Base-by-base conservation (phyloP, 1,139 yeast genomes). In the Candida sanyaensis region DNA sequence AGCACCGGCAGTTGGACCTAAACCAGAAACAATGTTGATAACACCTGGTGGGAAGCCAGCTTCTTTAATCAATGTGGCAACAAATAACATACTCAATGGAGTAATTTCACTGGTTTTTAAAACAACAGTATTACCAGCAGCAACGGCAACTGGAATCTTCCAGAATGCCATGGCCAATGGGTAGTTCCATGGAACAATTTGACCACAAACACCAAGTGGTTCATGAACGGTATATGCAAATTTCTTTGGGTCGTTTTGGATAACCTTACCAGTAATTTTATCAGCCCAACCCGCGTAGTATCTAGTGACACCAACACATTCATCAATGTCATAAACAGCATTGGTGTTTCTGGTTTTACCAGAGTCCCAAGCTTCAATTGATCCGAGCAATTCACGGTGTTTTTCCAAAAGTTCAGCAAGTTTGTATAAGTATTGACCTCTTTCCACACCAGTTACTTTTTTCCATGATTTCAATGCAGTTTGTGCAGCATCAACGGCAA, bases 271-370 rank as follows among this genome's bases (percentile, higher is more conserved):
- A 50, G 78, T 81, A 50, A 86, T 66, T 69, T 88, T 87, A 68
- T 88, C 96, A 41, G 93, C 88, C 83, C 88, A 87, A 13, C 96
- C 95, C 40, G 93, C 96, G 60, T 80, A 86, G 66, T 87, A 87
- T 62, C 83, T 77, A 66, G 83, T 73, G 54, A 79, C 80, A 51
- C 70, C 73, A 58, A 81, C 73, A 53, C 84, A 75, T 60, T 83
- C 82, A 37, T 69, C 80, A 45, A 88, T 73, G 62, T 88, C 96
- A 62, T 74, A 77, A 28, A 64, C 62, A 6, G 80, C 78, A 55
- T 75, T 75, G 47, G 60, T 60, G 44, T 75, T 75, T 58, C 82
- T 73, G 45, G 90, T 82, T 69, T 88, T 88, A 64, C 96, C 96
- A 51, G 88, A 85, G 63, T 88, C 95, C 77, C 88, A 77, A 24